Evolutionary conservation across 108 stramenopile genomes (phyloP).

Genomic region (Hondaea fermentalgiana): DNA sequence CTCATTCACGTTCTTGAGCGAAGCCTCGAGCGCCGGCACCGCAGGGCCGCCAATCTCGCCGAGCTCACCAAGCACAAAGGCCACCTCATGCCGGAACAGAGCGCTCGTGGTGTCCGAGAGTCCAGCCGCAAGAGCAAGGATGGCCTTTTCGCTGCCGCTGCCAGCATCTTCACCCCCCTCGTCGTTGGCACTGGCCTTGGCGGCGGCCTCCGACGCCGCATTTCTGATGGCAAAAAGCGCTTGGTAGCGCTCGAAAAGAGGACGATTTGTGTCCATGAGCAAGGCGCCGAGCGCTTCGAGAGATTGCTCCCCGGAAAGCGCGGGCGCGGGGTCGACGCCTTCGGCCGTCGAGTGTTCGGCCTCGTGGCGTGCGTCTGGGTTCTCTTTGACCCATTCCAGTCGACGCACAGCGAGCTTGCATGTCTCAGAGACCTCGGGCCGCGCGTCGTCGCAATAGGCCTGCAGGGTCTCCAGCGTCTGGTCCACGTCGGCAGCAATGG

Average conservation of each 20-base stretch:
- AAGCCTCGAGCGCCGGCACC: slow-evolving; percentile 60
- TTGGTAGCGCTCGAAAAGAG: slow-evolving; percentile 82
- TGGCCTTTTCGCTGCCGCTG: slow-evolving; percentile 52
- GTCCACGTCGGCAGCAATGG: slow-evolving; percentile 34
- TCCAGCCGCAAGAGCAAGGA: slow-evolving; percentile 65
- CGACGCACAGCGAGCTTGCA: slow-evolving; percentile 74
- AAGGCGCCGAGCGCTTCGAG: slow-evolving; percentile 55
- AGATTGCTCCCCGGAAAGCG: slow-evolving; percentile 43
- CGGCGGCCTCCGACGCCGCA: background rate
- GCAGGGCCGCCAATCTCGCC: slow-evolving; percentile 58
- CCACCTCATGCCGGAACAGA: slow-evolving; percentile 94
- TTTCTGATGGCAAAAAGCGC: slow-evolving; percentile 97
- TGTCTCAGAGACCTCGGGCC: slow-evolving; percentile 76
- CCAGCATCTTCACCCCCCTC: too few relatives aligned
- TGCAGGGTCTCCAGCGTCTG: slow-evolving; percentile 45
- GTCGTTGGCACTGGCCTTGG: slow-evolving; percentile 32
- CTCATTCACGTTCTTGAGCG: slow-evolving; percentile 62
- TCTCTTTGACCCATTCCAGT: slow-evolving; percentile 53
- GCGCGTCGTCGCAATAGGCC: slow-evolving; percentile 19
- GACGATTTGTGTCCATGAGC: slow-evolving; percentile 53
- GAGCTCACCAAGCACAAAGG: slow-evolving; percentile 94
- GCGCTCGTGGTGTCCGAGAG: slow-evolving; percentile 63
- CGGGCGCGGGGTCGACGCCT: slow-evolving; percentile 45
- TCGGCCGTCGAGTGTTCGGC: background rate
- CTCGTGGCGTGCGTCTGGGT: background rate